Percentiles rank a stretch among this genome's conserved stretches.
Evolutionary conservation across 73 alveolate species (phyloP).

Genomic region (Stentor coeruleus): DNA sequence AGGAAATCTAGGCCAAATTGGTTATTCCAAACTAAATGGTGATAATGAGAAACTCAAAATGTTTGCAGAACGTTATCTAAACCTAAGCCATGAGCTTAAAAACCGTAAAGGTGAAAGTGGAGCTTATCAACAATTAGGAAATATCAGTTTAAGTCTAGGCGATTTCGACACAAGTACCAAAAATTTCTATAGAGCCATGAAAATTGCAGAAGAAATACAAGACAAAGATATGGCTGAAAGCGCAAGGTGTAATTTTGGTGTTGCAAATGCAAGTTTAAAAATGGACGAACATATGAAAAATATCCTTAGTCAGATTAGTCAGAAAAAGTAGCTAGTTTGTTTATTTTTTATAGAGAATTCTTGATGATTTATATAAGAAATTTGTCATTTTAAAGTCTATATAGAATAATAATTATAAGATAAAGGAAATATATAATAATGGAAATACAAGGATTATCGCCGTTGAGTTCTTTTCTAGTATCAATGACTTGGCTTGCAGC

Average conservation of each 20-base stretch:
- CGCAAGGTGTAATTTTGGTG: constrained; percentile 59
- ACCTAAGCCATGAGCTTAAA: constrained; percentile 52
- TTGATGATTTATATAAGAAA: too few relatives aligned
- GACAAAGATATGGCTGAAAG: constrained; percentile 44
- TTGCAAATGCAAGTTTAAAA: constrained; percentile 61
- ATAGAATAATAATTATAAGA: too few relatives aligned
- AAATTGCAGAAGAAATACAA: constrained; percentile 61
- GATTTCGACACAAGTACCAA: constrained; percentile 52
- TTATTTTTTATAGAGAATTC: too few relatives aligned
- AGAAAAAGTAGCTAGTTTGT: not conserved
- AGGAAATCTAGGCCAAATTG: constrained; percentile 62
- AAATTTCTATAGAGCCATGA: constrained; percentile 65
- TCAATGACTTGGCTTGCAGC: not conserved
- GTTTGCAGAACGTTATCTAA: constrained; percentile 60
- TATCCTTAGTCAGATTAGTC: constrained; percentile 25
- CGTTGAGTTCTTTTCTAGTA: not conserved
- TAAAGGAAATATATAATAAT: too few relatives aligned
- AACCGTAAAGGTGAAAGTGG: constrained; percentile 62
- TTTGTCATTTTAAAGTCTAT: too few relatives aligned
- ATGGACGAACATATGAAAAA: constrained; percentile 55
- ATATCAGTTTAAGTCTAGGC: constrained; percentile 44
- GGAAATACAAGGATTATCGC: not conserved
- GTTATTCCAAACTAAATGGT: constrained; percentile 36
- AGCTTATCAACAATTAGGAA: constrained; percentile 64
- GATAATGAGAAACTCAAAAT: constrained; percentile 54